Base-by-base conservation (phyloP, 1,139 yeast species). In the Suzukiozyma palmioleophila region DNA sequence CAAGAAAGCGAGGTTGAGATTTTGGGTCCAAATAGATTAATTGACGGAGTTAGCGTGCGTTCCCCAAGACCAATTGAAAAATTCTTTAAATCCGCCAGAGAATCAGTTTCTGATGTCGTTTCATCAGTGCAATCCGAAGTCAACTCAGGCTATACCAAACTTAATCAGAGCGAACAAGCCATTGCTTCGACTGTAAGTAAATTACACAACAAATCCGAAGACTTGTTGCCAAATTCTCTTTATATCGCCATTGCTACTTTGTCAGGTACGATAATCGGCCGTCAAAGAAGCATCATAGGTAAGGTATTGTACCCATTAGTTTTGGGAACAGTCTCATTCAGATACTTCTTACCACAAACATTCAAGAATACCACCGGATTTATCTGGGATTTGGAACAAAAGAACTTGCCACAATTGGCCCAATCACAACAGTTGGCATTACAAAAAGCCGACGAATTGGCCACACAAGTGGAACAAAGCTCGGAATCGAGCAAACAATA, bases 261-360 rank as follows among this genome's bases (percentile, higher is more conserved):
- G 51, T 69, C 94, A 3, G 97, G 97, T 39, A 77, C 87, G 24
- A 81, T 92, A 37, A 58, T 85, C 38, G 79, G 95, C 3, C 87
- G 96, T 55, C 81, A 81, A 52, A 75, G 87, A 45, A 77, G 80
- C 36, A 44, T 84, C 11, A 39, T 83, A 3, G 59, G 86, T 12
- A 80, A 83, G 52, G 64, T 75, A 3, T 47, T 77, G 1, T 69
- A 80, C 10, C 97, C 97, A 2, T 43, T 84, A 3, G 62, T 73
- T 0, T 72, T 85, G 38, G 96, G 95, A 12, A 50, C 77, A 14
- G 75, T 73, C 10, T 82, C 95, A 1, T 87, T 89, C 64, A 77
- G 72, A 43, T 76, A 80, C 60, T 82, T 84, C 49, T 71, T 90
- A 51, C 98, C 98, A 21, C 64, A 73, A 34, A 89, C 98, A 0